A percentile compares a stretch with the other conserved stretches of the same genome.
Conservation (phyloP, 495 filamentous ascomycete genomes). For the Schizothecium vesticola region DNA sequence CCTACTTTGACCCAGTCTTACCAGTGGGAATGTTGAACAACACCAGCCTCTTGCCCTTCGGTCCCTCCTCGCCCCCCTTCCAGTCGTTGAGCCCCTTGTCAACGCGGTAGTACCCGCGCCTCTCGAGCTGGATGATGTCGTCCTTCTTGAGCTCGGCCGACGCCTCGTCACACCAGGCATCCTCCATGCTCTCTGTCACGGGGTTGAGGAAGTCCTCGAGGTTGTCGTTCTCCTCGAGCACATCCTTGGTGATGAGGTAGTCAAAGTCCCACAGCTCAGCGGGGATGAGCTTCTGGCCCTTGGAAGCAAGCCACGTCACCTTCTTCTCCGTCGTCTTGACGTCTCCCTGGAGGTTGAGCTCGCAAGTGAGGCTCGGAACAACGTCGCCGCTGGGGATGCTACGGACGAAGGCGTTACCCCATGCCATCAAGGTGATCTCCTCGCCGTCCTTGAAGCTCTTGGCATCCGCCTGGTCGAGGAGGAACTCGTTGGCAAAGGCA, state of each 20-base stretch:
- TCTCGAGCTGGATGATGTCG: slow-evolving; percentile 91
- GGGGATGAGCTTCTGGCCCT: slow-evolving; percentile 68
- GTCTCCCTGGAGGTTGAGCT: slow-evolving; percentile 81
- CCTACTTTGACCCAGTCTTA: slow-evolving; percentile 27
- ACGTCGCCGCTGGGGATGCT: slow-evolving; percentile 50
- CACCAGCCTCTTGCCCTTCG: slow-evolving; percentile 58
- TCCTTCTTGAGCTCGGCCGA: slow-evolving; percentile 68
- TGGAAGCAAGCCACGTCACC: slow-evolving; percentile 78
- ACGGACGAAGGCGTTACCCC: slow-evolving; percentile 84
- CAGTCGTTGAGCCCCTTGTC: slow-evolving; percentile 51
- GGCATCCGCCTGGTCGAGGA: slow-evolving; percentile 84
- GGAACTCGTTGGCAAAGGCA: slow-evolving; percentile 60
- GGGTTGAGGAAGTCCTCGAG: slow-evolving; percentile 75
- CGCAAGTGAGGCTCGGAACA: slow-evolving; percentile 65
- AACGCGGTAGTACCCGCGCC: slow-evolving; percentile 82
- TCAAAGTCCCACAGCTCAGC: slow-evolving; percentile 89
- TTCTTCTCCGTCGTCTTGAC: slow-evolving; percentile 95
- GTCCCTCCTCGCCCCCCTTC: slow-evolving; percentile 38
- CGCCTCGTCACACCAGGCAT: slow-evolving; percentile 75
- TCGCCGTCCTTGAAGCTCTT: slow-evolving; percentile 75
- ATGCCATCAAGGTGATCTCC: slow-evolving; percentile 92
- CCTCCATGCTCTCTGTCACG: slow-evolving; percentile 68
- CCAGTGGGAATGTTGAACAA: slow-evolving; percentile 72
- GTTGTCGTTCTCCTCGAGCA: slow-evolving; percentile 73
- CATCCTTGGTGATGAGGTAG: slow-evolving; percentile 87